Evolutionary conservation across 176 grass and related monocot species (phyloP).

Genomic region (Cenchrus americanus): DNA sequence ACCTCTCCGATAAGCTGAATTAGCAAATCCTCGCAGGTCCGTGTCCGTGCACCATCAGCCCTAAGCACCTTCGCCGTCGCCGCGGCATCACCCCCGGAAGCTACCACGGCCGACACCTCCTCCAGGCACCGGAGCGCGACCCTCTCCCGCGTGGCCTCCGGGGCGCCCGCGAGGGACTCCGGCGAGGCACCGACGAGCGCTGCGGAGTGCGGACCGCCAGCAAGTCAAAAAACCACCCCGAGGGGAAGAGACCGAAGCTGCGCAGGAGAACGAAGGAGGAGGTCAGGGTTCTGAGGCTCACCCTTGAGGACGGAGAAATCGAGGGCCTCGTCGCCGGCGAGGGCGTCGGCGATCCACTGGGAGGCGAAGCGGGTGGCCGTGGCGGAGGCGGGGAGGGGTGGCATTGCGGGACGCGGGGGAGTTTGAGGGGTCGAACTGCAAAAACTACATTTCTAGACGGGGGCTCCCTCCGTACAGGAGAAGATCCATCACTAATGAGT

Average conservation of each 20-base stretch:
- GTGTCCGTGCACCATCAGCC: slow-evolving; percentile 13
- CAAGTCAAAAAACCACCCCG: background rate
- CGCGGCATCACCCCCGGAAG: background rate
- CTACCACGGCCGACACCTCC: background rate
- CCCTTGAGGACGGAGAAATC: slow-evolving; percentile 28
- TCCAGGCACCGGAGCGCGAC: slow-evolving; percentile 35
- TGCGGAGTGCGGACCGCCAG: slow-evolving; percentile 1
- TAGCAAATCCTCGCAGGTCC: slow-evolving; percentile 35
- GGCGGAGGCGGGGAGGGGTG: background rate
- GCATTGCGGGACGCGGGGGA: slow-evolving; percentile 9
- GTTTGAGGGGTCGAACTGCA: background rate
- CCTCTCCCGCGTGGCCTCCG: slow-evolving; percentile 27
- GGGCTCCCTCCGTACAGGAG: too few species aligned
- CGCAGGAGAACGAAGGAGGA: background rate
- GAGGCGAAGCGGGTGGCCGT: slow-evolving; percentile 5
- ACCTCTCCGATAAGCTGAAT: slow-evolving; percentile 32
- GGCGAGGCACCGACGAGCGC: slow-evolving; percentile 22
- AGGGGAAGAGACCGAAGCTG: background rate
- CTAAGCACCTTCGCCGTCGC: slow-evolving; percentile 12
- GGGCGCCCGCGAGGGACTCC: slow-evolving; percentile 25
- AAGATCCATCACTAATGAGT: too few species aligned
- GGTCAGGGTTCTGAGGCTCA: background rate
- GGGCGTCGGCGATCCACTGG: slow-evolving; percentile 27
- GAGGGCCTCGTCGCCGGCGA: slow-evolving; percentile 37
- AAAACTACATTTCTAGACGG: background rate